These are phyloP conservation scores for Tetrahymena malaccensis DNA, from an alignment of 73 alveolate genomes.

Conservation along the genomic window DNA sequence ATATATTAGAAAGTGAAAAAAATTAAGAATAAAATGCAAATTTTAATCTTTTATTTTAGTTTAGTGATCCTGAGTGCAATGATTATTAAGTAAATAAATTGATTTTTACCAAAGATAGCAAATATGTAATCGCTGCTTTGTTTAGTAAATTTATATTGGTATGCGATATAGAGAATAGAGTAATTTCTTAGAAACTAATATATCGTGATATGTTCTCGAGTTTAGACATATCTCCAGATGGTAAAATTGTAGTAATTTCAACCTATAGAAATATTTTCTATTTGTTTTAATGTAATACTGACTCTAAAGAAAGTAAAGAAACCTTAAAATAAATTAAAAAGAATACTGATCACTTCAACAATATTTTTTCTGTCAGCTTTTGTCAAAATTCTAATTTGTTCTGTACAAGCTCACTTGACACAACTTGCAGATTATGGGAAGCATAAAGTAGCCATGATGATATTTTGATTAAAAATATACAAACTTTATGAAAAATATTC, in stretches of 20 bases:
- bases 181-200: not conserved
- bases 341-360: not conserved
- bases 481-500: not conserved
- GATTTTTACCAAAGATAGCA: not conserved
- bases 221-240: not conserved
- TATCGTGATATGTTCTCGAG: not conserved
- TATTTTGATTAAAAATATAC: not conserved
- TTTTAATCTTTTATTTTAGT: not conserved
- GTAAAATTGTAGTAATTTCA: not conserved
- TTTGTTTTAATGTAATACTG: not conserved
- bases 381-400: not conserved
- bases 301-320: not conserved
- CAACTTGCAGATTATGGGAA: not conserved
- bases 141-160: not conserved
- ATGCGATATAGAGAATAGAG: not conserved
- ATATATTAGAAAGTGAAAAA: not conserved
- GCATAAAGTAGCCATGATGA: not conserved
- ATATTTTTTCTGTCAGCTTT: not conserved
- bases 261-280: not conserved
- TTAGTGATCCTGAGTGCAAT: not conserved
- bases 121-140: not conserved
- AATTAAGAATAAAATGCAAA: not conserved
- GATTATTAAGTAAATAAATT: not conserved
- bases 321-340: not conserved
- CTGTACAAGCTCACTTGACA: not conserved